Evolutionary conservation across 1,284 basidiomycete species (phyloP), one percentile per base, ranked within the genome.

Genomic region (Inonotus hispidus): DNA sequence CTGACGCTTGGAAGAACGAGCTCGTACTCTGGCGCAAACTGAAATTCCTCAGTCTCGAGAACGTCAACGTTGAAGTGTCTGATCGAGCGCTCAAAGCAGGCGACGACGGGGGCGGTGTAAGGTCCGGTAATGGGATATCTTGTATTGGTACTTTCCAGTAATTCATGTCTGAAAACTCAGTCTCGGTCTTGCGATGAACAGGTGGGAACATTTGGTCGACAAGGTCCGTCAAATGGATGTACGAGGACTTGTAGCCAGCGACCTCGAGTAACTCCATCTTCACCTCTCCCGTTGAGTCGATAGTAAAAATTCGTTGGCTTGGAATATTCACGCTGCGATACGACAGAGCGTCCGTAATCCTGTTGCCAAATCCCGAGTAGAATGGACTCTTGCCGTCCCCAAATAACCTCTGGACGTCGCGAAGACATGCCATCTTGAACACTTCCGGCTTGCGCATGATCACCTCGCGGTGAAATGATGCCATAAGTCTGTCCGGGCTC

Each of bases 181-280:
- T 87, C 41, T 87, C 84, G 79, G 88, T 89, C 70, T 92, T 92
- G 58, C 87, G 85, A 69, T 93, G 84, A 63, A 98, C 93, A 0
- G 96, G 94, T 27, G 97, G 97, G 79, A 99, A 99, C 88, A 98
- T 96, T 73, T 98, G 95, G 75, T 99, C 95, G 35, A 99, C 97
- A 14, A 99, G 83, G 73, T 99, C 96, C 16, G 96, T 98, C 94
- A 96, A 98, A 72, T 94, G 89, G 65, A 95, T 95, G 72, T 95
- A 95, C 82, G 92, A 94, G 35, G 94, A 97, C 71, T 96, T 98
- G 78, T 99, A 98, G 0, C 96, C 96, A 0, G 95, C 94, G 23
- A 96, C 77, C 71, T 98, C 95, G 35, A 99, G 79, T 56, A 99
- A 79, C 75, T 99, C 97, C 82, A 98, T 93, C 80, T 97, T 98